Evolutionary conservation across 139 green algal genomes (phyloP), one percentile per base, ranked within the genome.

Genomic region (Cymbomonas tetramitiformis): DNA sequence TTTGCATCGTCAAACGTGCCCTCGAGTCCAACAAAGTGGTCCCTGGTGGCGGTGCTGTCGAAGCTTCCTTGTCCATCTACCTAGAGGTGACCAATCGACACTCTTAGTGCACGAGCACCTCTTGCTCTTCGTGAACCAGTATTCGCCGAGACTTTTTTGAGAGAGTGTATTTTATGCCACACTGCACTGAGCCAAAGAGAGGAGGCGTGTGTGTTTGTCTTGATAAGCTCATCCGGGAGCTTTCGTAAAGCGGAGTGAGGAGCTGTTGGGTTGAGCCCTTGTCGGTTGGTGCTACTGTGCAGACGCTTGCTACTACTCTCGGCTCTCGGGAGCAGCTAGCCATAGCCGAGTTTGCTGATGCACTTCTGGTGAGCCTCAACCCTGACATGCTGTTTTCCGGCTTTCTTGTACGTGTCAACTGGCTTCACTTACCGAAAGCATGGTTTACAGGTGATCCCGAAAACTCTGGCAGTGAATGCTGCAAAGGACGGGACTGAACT

Each of bases 1-100:
- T 99, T 56, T 99, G 88, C 69, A 85, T 96, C 31, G 86, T 99
- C 25, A 96, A 96, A 79, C 79, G 89, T 15, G 86, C 95, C 44
- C 75, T 99, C 41, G 91, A 99, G 73, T 93, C 74, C 38, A 86
- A 86, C 12, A 70, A 68, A 55, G 69, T 77, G 12, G 72, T 80
- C 1, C 32, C 74, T 59, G 82, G 85, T 57, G 86, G 92, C 12
- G 89, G 92, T 24, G 85, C 87, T 0, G 92, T 97, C 29, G 92
- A 99, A 73, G 80, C 87, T 0, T 84, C 75, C 2, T 75, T 98
- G 44, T 93, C 76, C 50, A 77, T 98, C 12, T 88, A 93, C 73
- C 79, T 99, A 2, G 92, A 98, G n/a, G n/a, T n/a, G n/a, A n/a
- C n/a, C n/a, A n/a, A n/a, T n/a, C n/a, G n/a, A n/a, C n/a, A n/a